Percentiles rank a stretch among this genome's conserved stretches.
These are phyloP conservation scores for Pichia paraexigua DNA, from an alignment of 805 yeast species.

Conservation along the genomic window DNA sequence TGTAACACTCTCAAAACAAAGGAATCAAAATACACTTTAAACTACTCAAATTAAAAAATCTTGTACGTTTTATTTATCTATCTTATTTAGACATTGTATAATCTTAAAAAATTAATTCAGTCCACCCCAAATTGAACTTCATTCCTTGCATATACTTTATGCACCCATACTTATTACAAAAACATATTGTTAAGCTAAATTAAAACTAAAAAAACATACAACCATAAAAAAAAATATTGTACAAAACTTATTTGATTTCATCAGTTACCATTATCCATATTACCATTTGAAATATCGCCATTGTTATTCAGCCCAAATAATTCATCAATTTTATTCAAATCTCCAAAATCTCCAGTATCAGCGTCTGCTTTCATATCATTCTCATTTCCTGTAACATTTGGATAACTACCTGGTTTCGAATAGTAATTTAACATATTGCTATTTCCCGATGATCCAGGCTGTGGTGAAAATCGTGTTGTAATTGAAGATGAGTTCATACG, in stretches of 20 bases:
- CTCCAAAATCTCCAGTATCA: conserved; percentile 3
- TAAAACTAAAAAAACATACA: not conserved
- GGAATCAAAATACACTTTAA: not conserved
- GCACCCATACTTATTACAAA: too few relatives aligned
- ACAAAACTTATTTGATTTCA: not conserved
- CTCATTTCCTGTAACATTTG: not conserved
- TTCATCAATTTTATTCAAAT: conserved; percentile 8
- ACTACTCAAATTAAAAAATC: not conserved
- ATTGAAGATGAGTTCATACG: conserved; percentile 14
- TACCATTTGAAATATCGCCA: not conserved
- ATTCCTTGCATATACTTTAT: too few relatives aligned
- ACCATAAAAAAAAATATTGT: too few relatives aligned
- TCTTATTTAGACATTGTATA: not conserved
- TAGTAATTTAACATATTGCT: not conserved
- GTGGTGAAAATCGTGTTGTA: conserved; percentile 26
- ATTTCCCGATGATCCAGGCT: conserved; percentile 14
- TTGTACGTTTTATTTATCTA: not conserved
- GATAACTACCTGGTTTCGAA: not conserved
- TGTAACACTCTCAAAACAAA: not conserved
- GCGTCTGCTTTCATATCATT: not conserved
- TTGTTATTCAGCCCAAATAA: conserved; percentile 4
- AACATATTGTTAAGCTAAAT: not conserved
- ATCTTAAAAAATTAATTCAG: not conserved
- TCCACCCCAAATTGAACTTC: not conserved
- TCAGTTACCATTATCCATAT: not conserved